A percentile compares a stretch with the other conserved stretches of the same genome.
Evolutionary conservation across 495 filamentous ascomycete species (phyloP).

Genomic region (Cryomyces antarcticus): DNA sequence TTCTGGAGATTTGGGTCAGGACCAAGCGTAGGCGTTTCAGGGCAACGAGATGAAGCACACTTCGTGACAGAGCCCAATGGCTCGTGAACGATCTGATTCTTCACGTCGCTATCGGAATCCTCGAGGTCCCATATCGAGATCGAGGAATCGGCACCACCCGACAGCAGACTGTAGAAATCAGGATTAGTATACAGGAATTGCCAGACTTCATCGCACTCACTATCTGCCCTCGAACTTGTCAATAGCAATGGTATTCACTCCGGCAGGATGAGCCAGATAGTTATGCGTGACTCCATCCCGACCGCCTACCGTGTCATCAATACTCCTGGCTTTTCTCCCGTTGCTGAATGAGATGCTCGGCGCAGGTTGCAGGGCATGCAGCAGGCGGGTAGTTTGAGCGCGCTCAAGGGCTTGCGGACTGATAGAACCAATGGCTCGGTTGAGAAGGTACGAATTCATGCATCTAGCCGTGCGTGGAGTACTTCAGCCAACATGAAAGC

Average conservation of each 20-base stretch:
- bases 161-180: constrained; percentile 38
- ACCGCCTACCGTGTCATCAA: not conserved
- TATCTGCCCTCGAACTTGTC: constrained; percentile 61
- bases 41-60: no score
- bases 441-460: constrained; percentile 66
- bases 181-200: not conserved
- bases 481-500: no score
- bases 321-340: not conserved
- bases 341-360: constrained; percentile 42
- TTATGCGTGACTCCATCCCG: constrained; percentile 7
- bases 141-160: constrained; percentile 60
- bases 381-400: constrained; percentile 37
- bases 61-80: constrained; percentile 23
- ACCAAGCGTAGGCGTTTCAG: no score
- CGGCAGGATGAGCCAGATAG: constrained; percentile 43
- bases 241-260: constrained; percentile 54
- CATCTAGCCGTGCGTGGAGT: constrained; percentile 19
- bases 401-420: constrained; percentile 38
- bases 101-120: constrained; percentile 23
- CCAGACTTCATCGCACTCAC: constrained; percentile 21
- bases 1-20: constrained; percentile 2
- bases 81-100: constrained; percentile 20
- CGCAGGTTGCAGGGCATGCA: constrained; percentile 38
- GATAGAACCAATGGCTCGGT: constrained; percentile 45
- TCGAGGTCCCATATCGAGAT: constrained; percentile 65